Conservation (phyloP, 2,329 filamentous ascomycete species). For the Phialophora expanda region DNA sequence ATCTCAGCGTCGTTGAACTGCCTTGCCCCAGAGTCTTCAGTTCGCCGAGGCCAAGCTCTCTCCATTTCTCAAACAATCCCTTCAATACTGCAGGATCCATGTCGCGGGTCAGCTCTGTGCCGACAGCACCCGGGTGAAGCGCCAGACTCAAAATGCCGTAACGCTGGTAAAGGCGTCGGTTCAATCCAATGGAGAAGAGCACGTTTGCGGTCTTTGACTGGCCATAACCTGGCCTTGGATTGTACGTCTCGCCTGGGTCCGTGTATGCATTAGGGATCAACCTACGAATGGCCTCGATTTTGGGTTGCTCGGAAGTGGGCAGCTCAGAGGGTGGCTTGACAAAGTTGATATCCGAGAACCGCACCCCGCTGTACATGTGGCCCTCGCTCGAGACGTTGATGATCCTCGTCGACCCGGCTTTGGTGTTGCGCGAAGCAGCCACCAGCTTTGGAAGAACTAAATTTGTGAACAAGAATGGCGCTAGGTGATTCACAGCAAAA, state of each 20-base stretch:
- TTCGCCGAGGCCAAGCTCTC: not conserved
- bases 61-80: not conserved
- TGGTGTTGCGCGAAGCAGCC: too few species aligned
- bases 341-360: not conserved
- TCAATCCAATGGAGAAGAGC: not conserved
- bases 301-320: not conserved
- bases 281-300: not conserved
- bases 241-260: not conserved
- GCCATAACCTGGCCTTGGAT: not conserved
- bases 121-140: not conserved
- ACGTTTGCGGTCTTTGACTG: slow-evolving; percentile 8
- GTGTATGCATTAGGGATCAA: not conserved
- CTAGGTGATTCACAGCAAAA: too few species aligned
- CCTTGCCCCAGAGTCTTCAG: not conserved
- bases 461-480: too few species aligned
- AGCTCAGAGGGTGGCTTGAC: not conserved
- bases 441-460: too few species aligned
- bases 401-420: too few species aligned
- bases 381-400: too few species aligned
- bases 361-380: too few species aligned
- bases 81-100: not conserved
- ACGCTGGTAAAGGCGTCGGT: not conserved
- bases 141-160: not conserved
- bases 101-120: not conserved
- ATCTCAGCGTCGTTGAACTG: not conserved